Evolutionary conservation across 108 stramenopile species (phyloP).

Genomic region (Seminavis robusta): DNA sequence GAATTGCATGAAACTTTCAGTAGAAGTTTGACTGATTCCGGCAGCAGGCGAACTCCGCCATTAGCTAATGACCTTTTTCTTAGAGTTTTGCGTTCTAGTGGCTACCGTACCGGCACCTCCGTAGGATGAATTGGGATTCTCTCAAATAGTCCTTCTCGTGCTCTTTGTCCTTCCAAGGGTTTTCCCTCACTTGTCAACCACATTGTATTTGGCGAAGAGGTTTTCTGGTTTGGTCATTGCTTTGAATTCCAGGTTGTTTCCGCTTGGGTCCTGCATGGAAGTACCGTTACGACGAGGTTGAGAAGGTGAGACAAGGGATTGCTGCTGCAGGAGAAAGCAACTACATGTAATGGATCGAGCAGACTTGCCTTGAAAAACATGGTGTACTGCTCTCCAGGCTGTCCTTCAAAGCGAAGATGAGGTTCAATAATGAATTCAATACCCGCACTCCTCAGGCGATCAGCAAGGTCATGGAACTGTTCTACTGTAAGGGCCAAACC

Average conservation of each 20-base stretch:
- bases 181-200: constrained; percentile 35
- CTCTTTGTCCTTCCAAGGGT: too few relatives aligned
- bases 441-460: constrained; percentile 60
- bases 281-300: constrained; percentile 46
- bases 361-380: constrained; percentile 91
- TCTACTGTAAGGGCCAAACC: constrained; percentile 90
- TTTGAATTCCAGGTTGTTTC: constrained; percentile 98
- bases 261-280: constrained; percentile 85
- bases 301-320: background rate
- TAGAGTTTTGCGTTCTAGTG: too few relatives aligned
- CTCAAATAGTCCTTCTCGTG: too few relatives aligned
- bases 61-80: too few relatives aligned
- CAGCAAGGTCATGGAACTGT: constrained; percentile 83
- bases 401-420: constrained; percentile 88
- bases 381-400: constrained; percentile 93
- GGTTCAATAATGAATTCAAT: constrained; percentile 93
- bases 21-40: too few relatives aligned
- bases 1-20: too few relatives aligned
- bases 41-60: too few relatives aligned
- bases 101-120: too few relatives aligned
- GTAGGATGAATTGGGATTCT: too few relatives aligned
- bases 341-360: too few relatives aligned
- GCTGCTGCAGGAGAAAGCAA: background rate
- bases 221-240: constrained; percentile 94
- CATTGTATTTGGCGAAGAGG: constrained; percentile 95